phyloP scores from a whole-genome alignment of 805 yeast genomes.

The Scheffersomyces lignosus region DNA sequence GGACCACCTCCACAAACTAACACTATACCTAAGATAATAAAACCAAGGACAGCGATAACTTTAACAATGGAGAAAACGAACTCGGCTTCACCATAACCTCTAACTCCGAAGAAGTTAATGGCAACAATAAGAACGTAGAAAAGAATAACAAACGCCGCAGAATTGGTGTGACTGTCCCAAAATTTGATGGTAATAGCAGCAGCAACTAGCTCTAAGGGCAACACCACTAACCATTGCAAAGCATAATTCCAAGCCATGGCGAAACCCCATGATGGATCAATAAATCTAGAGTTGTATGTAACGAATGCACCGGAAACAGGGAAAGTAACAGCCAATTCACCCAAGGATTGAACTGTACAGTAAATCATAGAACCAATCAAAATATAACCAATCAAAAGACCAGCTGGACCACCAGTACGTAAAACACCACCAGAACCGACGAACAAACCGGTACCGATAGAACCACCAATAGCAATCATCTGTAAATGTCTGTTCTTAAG shows the following conservation, averaged over 20 bases:
- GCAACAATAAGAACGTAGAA: conserved; percentile 51
- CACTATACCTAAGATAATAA: conserved; percentile 55
- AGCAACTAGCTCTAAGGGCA: conserved; percentile 67
- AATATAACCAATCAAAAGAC: conserved; percentile 39
- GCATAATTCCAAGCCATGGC: conserved; percentile 74
- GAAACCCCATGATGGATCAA: conserved; percentile 70
- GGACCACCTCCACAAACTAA: conserved; percentile 59
- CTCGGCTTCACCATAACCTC: conserved; percentile 62
- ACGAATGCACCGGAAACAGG: conserved; percentile 45
- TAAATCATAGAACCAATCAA: conserved; percentile 36
- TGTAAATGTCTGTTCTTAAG: conserved; percentile 67
- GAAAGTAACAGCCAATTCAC: conserved; percentile 46
- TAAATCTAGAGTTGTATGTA: conserved; percentile 61
- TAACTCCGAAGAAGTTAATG: conserved; percentile 54
- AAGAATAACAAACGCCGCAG: conserved; percentile 59
- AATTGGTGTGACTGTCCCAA: conserved; percentile 51
- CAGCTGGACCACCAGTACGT: conserved; percentile 71
- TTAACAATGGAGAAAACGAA: conserved; percentile 66
- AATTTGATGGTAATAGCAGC: conserved; percentile 56
- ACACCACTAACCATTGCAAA: conserved; percentile 61
- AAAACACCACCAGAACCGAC: conserved; percentile 71
- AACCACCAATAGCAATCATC: conserved; percentile 83
- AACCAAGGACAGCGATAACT: conserved; percentile 60
- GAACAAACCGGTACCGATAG: conserved; percentile 81
- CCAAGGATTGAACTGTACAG: conserved; percentile 44